These are phyloP conservation scores for Rhizopogon vesiculosus DNA, from an alignment of 768 basidiomycete genomes.

Conservation along the genomic window DNA sequence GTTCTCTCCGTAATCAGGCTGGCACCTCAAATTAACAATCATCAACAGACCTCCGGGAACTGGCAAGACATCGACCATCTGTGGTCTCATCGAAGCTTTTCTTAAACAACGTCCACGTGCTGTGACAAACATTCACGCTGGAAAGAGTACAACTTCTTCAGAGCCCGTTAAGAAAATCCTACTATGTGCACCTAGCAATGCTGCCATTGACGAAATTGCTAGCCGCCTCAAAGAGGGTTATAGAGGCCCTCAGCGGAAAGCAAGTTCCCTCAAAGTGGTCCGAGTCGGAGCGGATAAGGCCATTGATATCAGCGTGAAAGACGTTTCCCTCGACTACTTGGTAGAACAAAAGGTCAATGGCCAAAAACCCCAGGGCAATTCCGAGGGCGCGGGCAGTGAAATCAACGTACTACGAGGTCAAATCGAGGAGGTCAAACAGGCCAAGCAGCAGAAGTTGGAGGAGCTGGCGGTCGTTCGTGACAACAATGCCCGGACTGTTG, in stretches of 20 bases:
- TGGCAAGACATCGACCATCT: conserved; percentile 97
- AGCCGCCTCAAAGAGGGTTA: conserved; percentile 81
- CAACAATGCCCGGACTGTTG: conserved; percentile 46
- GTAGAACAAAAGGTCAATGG: conserved; percentile 71
- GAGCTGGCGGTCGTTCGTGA: conserved; percentile 56
- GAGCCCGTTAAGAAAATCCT: conserved; percentile 69
- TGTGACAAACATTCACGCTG: conserved; percentile 46
- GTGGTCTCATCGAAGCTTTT: conserved; percentile 85
- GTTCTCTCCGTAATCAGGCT: conserved; percentile 9
- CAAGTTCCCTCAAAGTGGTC: conserved; percentile 72
- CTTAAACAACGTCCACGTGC: conserved; percentile 53
- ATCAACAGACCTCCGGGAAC: conserved; percentile 85
- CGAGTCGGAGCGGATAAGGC: conserved; percentile 79
- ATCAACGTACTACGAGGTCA: conserved; percentile 58
- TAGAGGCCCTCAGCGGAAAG: conserved; percentile 47
- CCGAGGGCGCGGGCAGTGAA: conserved; percentile 52
- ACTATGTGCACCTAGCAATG: conserved; percentile 96
- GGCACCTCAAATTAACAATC: background rate
- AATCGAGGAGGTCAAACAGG: conserved; percentile 61
- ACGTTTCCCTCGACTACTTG: conserved; percentile 82
- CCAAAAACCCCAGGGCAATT: conserved; percentile 29
- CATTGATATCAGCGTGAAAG: conserved; percentile 76
- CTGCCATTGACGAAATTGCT: conserved; percentile 96
- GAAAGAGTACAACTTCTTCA: conserved; percentile 32
- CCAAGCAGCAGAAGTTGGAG: conserved; percentile 52